Base-by-base conservation (phyloP, 345 rosid species). In the Garcia nutans region DNA sequence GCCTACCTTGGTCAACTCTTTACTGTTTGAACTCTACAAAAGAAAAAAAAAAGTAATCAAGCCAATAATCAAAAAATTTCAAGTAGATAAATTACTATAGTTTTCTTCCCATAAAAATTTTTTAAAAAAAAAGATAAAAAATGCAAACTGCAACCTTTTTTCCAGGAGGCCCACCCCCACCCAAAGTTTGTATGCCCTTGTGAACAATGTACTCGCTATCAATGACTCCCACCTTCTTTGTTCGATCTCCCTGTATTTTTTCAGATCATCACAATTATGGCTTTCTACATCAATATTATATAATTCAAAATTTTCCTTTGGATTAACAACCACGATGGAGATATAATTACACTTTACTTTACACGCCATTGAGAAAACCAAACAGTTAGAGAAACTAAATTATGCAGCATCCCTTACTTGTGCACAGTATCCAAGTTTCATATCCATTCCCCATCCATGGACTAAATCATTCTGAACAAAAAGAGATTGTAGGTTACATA, bases 371-470 rank as follows among this genome's bases (percentile, higher is more conserved):
- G 42, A 57, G 37, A 6, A 44, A 59, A 24, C 33, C 47, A 33
- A 70, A 64, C 52, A 42, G 57, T 65, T 41, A 55, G 58, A 22
- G 22, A 55, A 45, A 37, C 61, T 33, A 71, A 71, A 71, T 57
- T 22, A 65, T 17, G 56, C 28, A 28, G 58, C 9, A 17, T 50
- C 60, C 70, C 80, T 80, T 77, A 92, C 99, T 92, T 90, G 99
- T 45, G 98, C 98, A 80, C 99, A 96, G 77, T 96, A 96, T 15
- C 99, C 99, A 41, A 96, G 97, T 79, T 93, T 93, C 85, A 96
- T 96, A 79, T 96, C 99, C 91, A 96, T 79, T 83, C 99, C 99
- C 99, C 99, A 96, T 56, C 97, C 99, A 71, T 96, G 98, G 67
- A 96, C 93, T 49, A 96, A 90, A 86, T 96, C 99, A 75, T 93